phyloP scores from a whole-genome alignment of 129 eudicot species.

The Pulicaria dysenterica region DNA sequence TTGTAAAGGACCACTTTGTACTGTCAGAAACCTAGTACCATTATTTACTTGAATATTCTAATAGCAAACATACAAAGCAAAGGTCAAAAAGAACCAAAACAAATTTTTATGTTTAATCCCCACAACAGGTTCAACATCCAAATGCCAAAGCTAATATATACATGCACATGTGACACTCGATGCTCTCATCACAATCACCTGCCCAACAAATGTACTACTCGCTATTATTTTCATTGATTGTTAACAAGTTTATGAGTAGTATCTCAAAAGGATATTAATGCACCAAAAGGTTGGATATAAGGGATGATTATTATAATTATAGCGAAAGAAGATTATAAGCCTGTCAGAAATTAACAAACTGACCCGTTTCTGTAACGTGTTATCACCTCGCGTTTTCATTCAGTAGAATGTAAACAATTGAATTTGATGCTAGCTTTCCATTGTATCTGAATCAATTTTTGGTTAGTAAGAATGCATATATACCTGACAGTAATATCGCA shows the following conservation, averaged over 20 bases:
- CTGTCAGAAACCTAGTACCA: slow-evolving; percentile 44
- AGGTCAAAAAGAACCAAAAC: not conserved
- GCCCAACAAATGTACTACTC: too few species aligned
- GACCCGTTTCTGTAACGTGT: not conserved
- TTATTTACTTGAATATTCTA: slow-evolving; percentile 15
- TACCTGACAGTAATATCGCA: slow-evolving; percentile 15
- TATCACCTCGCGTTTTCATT: not conserved
- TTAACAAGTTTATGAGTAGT: too few species aligned
- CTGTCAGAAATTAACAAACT: too few species aligned
- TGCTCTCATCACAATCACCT: not conserved
- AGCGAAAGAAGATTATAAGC: too few species aligned
- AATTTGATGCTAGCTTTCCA: not conserved
- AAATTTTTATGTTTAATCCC: slow-evolving; percentile 5
- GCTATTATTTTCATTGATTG: too few species aligned
- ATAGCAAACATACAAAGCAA: slow-evolving; percentile 14
- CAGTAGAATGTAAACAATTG: not conserved
- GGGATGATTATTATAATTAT: too few species aligned
- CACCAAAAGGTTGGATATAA: too few species aligned
- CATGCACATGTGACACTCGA: slow-evolving; percentile 12
- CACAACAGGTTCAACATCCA: slow-evolving; percentile 1
- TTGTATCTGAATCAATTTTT: not conserved
- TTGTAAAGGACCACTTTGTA: slow-evolving; percentile 29
- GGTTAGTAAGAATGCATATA: slow-evolving; percentile 16
- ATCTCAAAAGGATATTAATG: too few species aligned
- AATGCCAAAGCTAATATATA: slow-evolving; percentile 1